Evolutionary conservation across 106 monocot genomes (phyloP).

Genomic region (Dendrobium officinale): DNA sequence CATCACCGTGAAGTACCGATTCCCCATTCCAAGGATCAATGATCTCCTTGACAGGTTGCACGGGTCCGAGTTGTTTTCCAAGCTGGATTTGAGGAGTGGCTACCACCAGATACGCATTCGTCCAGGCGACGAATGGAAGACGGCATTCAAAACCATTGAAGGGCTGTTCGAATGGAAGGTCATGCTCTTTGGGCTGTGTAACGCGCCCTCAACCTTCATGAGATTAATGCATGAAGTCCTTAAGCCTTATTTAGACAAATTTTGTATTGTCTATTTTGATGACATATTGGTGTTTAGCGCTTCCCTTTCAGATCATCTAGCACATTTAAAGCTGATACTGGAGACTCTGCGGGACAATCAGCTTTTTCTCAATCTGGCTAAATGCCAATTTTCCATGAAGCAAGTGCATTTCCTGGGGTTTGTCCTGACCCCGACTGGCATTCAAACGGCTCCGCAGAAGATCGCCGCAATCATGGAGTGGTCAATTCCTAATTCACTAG

Average conservation of each 20-base stretch:
- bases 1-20: not conserved
- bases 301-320: not conserved
- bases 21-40: not conserved
- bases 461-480: too few relatives aligned
- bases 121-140: not conserved
- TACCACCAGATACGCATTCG: not conserved
- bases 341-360: not conserved
- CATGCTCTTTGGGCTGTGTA: not conserved
- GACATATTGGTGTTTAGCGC: not conserved
- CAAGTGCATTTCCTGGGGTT: not conserved
- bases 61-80: not conserved
- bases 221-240: not conserved
- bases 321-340: not conserved
- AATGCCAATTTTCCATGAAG: too few relatives aligned
- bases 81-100: not conserved
- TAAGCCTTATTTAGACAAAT: not conserved
- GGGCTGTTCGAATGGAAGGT: not conserved
- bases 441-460: not conserved
- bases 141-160: not conserved
- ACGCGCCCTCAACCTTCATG: not conserved
- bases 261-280: too few relatives aligned
- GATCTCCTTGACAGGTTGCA: not conserved
- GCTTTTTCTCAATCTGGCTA: not conserved
- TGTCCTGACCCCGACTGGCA: not conserved
- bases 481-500: too few relatives aligned